Evolutionary conservation across 2,329 filamentous ascomycete species (phyloP).

Genomic region (Sporothrix euskadiensis): DNA sequence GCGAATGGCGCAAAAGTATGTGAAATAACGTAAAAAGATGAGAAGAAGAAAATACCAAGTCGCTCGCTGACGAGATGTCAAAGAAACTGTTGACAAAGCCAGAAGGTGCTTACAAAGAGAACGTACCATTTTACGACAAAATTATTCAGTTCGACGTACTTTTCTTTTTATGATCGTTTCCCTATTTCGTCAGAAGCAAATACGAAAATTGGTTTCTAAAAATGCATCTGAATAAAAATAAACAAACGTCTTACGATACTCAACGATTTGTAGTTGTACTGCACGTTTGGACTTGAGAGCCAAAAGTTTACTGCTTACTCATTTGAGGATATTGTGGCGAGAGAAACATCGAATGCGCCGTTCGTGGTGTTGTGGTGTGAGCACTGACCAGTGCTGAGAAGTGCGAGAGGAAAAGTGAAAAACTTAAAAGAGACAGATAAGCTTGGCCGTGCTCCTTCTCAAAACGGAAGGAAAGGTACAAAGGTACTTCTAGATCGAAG

Average conservation of each 20-base stretch:
- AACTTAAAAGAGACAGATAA: background rate
- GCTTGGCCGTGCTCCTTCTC: background rate
- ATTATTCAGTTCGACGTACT: background rate
- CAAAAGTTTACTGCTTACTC: background rate
- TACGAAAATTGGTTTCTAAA: too few relatives aligned
- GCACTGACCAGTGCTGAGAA: background rate
- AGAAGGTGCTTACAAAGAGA: background rate
- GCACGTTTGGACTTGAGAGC: background rate
- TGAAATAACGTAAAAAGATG: background rate
- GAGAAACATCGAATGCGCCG: background rate
- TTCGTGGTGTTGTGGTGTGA: background rate
- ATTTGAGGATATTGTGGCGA: background rate
- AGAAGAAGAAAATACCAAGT: background rate
- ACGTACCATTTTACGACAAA: background rate
- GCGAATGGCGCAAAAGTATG: background rate
- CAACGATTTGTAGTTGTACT: background rate
- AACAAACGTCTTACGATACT: background rate
- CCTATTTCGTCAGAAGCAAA: background rate
- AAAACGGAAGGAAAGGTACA: constrained; percentile 15
- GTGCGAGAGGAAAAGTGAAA: background rate
- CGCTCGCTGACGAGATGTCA: background rate
- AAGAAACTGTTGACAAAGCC: background rate
- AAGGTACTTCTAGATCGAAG: background rate
- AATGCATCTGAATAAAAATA: background rate
- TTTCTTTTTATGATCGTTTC: background rate